These are phyloP conservation scores for Chaetomiaceae sp. DNA, from an alignment of 2,329 filamentous ascomycete genomes.

Conservation along the genomic window DNA sequence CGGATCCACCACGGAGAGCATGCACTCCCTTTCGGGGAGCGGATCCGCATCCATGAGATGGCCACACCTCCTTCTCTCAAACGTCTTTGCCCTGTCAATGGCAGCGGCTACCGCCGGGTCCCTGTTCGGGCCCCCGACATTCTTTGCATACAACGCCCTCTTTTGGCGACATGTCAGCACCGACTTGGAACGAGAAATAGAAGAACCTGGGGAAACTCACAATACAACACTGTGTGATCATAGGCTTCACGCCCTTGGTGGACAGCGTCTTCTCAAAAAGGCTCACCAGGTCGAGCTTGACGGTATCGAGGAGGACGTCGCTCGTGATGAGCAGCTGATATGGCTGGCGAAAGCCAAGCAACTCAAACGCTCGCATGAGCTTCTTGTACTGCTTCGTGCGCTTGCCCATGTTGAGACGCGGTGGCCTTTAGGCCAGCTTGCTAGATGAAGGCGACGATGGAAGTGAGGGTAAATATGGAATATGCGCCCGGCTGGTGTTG, in stretches of 20 bases:
- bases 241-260: conserved; percentile 27
- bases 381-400: conserved; percentile 60
- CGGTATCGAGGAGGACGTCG: conserved; percentile 75
- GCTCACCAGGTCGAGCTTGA: conserved; percentile 39
- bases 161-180: not conserved
- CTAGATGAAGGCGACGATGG: not conserved
- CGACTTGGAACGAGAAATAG: no score
- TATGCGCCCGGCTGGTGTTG: no score
- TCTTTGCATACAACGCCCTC: conserved; percentile 65
- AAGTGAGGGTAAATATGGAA: not conserved
- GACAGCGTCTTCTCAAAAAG: conserved; percentile 28
- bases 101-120: conserved; percentile 60
- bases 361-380: conserved; percentile 61
- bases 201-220: conserved; percentile 17
- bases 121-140: conserved; percentile 50
- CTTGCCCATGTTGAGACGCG: conserved; percentile 40
- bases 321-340: conserved; percentile 92
- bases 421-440: conserved; percentile 3
- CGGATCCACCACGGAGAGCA: conserved; percentile 67
- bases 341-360: conserved; percentile 74
- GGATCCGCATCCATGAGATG: conserved; percentile 70
- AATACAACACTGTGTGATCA: conserved; percentile 61
- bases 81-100: conserved; percentile 68
- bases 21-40: conserved; percentile 63
- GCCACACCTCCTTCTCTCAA: conserved; percentile 71